Conservation (phyloP, 2,329 filamentous ascomycete genomes). For the Akanthomyces uredinophilus region DNA sequence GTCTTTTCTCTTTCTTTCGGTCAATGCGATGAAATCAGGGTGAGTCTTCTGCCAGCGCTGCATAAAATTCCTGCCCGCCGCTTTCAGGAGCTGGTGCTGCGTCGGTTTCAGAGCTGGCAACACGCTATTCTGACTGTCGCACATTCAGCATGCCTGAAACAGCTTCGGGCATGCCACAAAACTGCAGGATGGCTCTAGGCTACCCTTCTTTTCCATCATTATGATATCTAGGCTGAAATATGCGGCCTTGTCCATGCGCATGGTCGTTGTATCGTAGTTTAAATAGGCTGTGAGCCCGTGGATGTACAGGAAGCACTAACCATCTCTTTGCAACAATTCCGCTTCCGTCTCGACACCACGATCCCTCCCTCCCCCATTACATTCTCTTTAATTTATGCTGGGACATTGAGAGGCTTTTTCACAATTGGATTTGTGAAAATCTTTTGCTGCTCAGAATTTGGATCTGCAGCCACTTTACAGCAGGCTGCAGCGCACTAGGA, state of each 20-base stretch:
- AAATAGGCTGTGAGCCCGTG: neutral
- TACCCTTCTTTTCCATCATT: neutral
- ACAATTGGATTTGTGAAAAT: neutral
- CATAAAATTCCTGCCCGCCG: neutral
- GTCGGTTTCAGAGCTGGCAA: constrained; percentile 9
- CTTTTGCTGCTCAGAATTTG: neutral
- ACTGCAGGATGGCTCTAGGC: neutral
- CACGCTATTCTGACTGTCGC: constrained; percentile 5
- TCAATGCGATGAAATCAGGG: neutral
- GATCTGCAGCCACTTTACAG: neutral
- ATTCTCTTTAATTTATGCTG: neutral
- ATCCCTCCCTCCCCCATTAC: neutral
- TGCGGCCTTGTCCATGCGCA: neutral
- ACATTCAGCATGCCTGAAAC: constrained; percentile 10
- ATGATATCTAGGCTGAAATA: neutral
- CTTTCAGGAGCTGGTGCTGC: constrained; percentile 12
- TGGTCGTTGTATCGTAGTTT: neutral
- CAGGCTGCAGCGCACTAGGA: neutral
- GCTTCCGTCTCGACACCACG: neutral
- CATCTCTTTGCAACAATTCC: neutral
- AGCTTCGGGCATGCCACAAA: constrained; percentile 1
- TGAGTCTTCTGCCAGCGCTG: neutral
- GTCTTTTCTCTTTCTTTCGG: neutral
- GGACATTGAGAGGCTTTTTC: neutral
- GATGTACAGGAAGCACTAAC: neutral